Percentiles rank a stretch among this genome's conserved stretches.
phyloP scores from a whole-genome alignment of 1,284 basidiomycete genomes.

The Grifola frondosa region DNA sequence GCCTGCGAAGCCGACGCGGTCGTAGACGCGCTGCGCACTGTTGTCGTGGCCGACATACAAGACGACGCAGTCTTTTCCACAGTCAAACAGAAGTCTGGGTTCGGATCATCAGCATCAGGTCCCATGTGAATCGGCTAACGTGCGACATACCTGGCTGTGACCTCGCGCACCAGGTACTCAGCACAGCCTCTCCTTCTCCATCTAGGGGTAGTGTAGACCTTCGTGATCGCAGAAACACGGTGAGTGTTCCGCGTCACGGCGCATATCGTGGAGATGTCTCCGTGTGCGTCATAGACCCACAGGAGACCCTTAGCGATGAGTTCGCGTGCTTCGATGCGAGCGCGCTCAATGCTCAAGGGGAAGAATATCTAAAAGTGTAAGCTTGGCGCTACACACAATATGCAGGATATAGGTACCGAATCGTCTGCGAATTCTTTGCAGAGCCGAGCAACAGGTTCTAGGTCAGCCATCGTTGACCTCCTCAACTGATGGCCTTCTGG shows the following conservation, averaged over 20 bases:
- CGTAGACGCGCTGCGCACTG: slow-evolving; percentile 46
- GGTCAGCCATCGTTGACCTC: slow-evolving; percentile 35
- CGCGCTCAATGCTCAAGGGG: slow-evolving; percentile 36
- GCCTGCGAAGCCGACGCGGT: slow-evolving; percentile 47
- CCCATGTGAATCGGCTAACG: slow-evolving; percentile 6
- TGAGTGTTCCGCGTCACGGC: slow-evolving; percentile 47
- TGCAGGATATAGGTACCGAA: slow-evolving; percentile 34
- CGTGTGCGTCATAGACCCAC: slow-evolving; percentile 46
- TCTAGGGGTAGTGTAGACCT: slow-evolving; percentile 46
- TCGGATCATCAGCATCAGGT: slow-evolving; percentile 4
- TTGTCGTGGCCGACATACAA: slow-evolving; percentile 50
- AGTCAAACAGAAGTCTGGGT: slow-evolving; percentile 35
- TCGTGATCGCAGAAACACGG: slow-evolving; percentile 47
- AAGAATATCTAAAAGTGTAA: slow-evolving; percentile 33
- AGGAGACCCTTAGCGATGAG: slow-evolving; percentile 42
- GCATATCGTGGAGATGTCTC: slow-evolving; percentile 45
- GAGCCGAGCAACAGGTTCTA: slow-evolving; percentile 38
- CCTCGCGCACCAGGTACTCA: slow-evolving; percentile 44
- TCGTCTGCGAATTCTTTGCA: slow-evolving; percentile 50
- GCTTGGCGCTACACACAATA: slow-evolving; percentile 3
- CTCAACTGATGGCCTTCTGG: slow-evolving; percentile 34
- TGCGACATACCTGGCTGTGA: slow-evolving; percentile 38
- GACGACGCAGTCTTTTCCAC: slow-evolving; percentile 41
- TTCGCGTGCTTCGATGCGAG: slow-evolving; percentile 40
- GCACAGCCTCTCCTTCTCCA: slow-evolving; percentile 47